These are phyloP conservation scores for Pyrenochaeta sp. DNA, from an alignment of 2,329 filamentous ascomycete genomes.

Conservation along the genomic window DNA sequence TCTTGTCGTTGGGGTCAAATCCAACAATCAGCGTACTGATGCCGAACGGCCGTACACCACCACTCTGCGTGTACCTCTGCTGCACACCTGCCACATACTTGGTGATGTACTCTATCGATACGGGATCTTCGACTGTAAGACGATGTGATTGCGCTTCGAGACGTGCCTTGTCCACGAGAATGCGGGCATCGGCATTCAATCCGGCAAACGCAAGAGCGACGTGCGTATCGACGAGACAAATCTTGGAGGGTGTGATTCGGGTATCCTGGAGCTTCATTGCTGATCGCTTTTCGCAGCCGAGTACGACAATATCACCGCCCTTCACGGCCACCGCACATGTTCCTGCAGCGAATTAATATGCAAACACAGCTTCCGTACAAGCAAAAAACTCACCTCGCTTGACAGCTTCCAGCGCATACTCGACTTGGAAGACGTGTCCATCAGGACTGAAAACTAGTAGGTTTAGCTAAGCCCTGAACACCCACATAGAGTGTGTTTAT, in stretches of 20 bases:
- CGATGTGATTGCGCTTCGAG: slow-evolving; percentile 97
- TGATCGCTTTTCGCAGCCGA: slow-evolving; percentile 98
- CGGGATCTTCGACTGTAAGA: slow-evolving; percentile 94
- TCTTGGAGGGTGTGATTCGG: slow-evolving; percentile 98
- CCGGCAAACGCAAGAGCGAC: slow-evolving; percentile 97
- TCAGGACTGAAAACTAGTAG: slow-evolving; percentile 92
- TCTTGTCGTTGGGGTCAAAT: slow-evolving; percentile 93
- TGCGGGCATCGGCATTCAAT: slow-evolving; percentile 96
- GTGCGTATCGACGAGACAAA: slow-evolving; percentile 93
- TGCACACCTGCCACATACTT: slow-evolving; percentile 98
- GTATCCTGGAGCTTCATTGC: slow-evolving; percentile 99
- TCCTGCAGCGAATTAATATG: slow-evolving; percentile 62
- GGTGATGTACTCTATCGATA: slow-evolving; percentile 98
- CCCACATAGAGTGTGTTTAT: slow-evolving; percentile 54
- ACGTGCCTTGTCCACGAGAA: slow-evolving; percentile 97
- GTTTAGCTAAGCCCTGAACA: slow-evolving; percentile 32
- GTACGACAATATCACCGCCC: slow-evolving; percentile 89
- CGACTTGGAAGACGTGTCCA: slow-evolving; percentile 99
- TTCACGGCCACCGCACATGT: slow-evolving; percentile 99
- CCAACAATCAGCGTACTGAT: slow-evolving; percentile 98
- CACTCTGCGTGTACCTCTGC: slow-evolving; percentile 98
- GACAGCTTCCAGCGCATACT: slow-evolving; percentile 98
- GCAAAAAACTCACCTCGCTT: slow-evolving; percentile 78
- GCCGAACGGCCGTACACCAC: slow-evolving; percentile 97
- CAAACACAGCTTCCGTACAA: background rate